These are phyloP conservation scores for Vigna unguiculata DNA, from an alignment of 306 rosid genomes.

Conservation along the genomic window DNA sequence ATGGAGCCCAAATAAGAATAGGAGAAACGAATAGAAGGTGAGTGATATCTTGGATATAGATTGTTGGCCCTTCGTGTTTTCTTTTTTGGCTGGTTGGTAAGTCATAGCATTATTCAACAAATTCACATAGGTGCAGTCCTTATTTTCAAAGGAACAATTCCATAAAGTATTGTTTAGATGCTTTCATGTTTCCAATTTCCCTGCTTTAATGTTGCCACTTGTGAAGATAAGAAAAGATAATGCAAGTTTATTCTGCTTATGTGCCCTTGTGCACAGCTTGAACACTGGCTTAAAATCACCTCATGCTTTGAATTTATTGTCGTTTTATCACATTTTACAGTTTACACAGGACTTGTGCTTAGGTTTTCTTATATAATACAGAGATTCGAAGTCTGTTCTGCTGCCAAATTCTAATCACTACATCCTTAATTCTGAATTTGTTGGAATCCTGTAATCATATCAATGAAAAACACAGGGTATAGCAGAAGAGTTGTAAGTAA, in stretches of 20 bases:
- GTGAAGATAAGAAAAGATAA: background rate
- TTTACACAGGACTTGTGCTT: too few relatives aligned
- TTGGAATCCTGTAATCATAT: too few relatives aligned
- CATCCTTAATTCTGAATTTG: too few relatives aligned
- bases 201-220: constrained; percentile 11
- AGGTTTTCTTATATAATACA: too few relatives aligned
- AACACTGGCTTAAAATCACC: too few relatives aligned
- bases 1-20: constrained; percentile 87
- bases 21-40: constrained; percentile 78
- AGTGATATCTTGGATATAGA: constrained; percentile 28
- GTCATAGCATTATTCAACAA: constrained; percentile 22
- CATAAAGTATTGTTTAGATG: background rate
- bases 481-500: too few relatives aligned
- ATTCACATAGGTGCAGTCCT: background rate
- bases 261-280: too few relatives aligned
- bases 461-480: too few relatives aligned
- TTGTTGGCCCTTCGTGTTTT: constrained; percentile 1
- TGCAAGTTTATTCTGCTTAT: background rate
- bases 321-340: too few relatives aligned
- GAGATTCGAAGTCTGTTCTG: too few relatives aligned
- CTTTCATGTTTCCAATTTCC: background rate
- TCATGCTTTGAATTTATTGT: too few relatives aligned
- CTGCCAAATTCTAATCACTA: too few relatives aligned
- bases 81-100: background rate
- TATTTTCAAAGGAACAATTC: constrained; percentile 5